Percentiles rank a stretch among this genome's conserved stretches.
phyloP scores from a whole-genome alignment of 495 filamentous ascomycete genomes.

The Annulohypoxylon nitens region DNA sequence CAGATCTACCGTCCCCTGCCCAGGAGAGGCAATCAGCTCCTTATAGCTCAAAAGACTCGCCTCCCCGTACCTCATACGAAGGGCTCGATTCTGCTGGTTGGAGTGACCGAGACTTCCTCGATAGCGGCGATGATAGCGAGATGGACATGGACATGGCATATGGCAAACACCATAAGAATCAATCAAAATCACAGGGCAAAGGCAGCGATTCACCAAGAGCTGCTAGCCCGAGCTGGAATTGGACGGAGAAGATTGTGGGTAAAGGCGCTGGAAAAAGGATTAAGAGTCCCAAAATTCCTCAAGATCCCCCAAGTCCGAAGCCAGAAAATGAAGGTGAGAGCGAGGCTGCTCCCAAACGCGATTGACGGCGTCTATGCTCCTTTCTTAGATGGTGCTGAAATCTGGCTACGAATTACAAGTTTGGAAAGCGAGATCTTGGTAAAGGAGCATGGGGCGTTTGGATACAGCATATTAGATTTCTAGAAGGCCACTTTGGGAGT shows the following conservation, averaged over 20 bases:
- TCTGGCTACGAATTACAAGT: background rate
- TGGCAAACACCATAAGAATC: constrained; percentile 29
- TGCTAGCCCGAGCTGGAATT: constrained; percentile 61
- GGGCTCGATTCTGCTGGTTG: constrained; percentile 60
- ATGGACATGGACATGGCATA: constrained; percentile 50
- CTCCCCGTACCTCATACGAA: constrained; percentile 50
- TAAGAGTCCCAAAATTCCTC: constrained; percentile 22
- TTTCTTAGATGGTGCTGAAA: background rate
- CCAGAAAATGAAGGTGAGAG: constrained; percentile 1
- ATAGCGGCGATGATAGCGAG: constrained; percentile 65
- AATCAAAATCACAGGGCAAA: constrained; percentile 2
- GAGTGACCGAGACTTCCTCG: constrained; percentile 67
- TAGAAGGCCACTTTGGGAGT: constrained; percentile 25
- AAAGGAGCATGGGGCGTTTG: constrained; percentile 22
- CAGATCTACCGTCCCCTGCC: constrained; percentile 48
- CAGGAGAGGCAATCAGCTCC: constrained; percentile 40
- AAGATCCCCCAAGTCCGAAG: constrained; percentile 14
- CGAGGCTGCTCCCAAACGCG: background rate
- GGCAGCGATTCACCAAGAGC: constrained; percentile 34
- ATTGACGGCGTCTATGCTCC: background rate
- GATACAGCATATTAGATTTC: constrained; percentile 28
- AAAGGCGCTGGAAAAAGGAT: constrained; percentile 54
- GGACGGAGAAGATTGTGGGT: constrained; percentile 69
- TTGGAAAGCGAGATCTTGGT: constrained; percentile 1
- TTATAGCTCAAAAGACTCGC: constrained; percentile 46